Conservation (phyloP, 2,329 filamentous ascomycete species). For the Calonectria montana region DNA sequence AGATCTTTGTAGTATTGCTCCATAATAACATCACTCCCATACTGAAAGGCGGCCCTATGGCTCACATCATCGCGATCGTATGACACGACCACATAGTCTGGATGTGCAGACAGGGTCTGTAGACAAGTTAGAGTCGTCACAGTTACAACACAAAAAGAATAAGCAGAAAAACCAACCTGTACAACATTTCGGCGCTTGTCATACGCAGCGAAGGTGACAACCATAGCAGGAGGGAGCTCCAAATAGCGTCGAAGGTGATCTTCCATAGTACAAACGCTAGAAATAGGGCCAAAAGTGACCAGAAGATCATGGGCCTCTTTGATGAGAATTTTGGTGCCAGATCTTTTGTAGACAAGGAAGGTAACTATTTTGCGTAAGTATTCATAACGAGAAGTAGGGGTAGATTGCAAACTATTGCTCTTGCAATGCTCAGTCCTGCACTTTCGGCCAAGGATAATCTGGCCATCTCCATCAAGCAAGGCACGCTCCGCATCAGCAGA, state of each 20-base stretch:
- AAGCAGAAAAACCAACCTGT: conserved; percentile 55
- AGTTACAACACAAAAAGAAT: neutral
- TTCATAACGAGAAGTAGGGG: neutral
- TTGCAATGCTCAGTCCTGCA: conserved; percentile 71
- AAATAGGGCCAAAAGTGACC: conserved; percentile 56
- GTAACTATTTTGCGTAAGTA: conserved; percentile 53
- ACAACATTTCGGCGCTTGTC: conserved; percentile 62
- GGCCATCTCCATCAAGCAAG: conserved; percentile 58
- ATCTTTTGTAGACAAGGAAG: conserved; percentile 58
- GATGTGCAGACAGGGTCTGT: neutral
- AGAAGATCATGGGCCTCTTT: conserved; percentile 59
- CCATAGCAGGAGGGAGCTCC: conserved; percentile 51
- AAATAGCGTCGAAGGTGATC: conserved; percentile 47
- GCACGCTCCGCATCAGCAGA: conserved; percentile 62
- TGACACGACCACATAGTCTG: conserved; percentile 21
- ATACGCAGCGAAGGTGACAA: conserved; percentile 64
- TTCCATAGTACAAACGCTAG: conserved; percentile 51
- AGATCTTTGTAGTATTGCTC: conserved; percentile 56
- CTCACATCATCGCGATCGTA: conserved; percentile 21
- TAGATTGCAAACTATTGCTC: conserved; percentile 63
- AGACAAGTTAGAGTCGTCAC: neutral
- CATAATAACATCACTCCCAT: conserved; percentile 20
- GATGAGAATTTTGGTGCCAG: conserved; percentile 50
- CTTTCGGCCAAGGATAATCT: conserved; percentile 64
- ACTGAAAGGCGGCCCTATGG: conserved; percentile 3